Evolutionary conservation across 2,329 filamentous ascomycete genomes (phyloP), one percentile per base, ranked within the genome.

Genomic region (Alternaria dauci): DNA sequence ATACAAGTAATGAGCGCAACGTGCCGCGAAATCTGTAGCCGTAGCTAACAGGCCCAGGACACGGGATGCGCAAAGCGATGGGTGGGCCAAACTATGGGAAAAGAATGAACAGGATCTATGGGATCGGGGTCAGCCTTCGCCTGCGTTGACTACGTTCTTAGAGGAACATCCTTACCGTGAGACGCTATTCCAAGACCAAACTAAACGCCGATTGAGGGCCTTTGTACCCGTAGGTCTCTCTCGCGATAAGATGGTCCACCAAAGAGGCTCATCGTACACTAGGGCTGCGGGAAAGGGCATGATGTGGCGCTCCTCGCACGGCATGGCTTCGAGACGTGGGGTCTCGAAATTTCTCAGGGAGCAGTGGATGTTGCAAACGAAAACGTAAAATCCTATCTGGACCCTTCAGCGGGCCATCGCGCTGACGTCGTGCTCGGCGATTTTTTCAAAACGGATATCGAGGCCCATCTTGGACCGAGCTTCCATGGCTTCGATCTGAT

Each of bases 251-350:
- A 16, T 9, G 16, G 38, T 30, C 7, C 11, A 36, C 18, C 36
- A 43, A 23, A 14, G 16, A 28, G 47, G 34, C 58, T 52, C 56
- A 25, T 43, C 16, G 11, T 26, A 20, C 32, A 25, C 18, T 32
- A 69, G 3, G 92, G 91, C 14, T 95, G 92, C 76, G 92, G 92
- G 0, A 84, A 86, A 46, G 93, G 92, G 8, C 89, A 94, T 72
- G 92, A 96, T 79, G 91, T 91, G 2, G 81, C 92, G 14, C 83
- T 95, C 32, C 82, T 96, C 41, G 86, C 88, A 48, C 85, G 86
- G 12, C 87, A 89, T 70, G 92, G 92, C 3, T 93, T 91, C 76
- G 88, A 94, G 76, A 87, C 88, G 2, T 88, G 87, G 71, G 92
- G 91, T 0, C 80, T 95, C 0, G 91, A 95, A 72, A 84, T 85